Conservation (phyloP, 768 basidiomycete species). For the Leccinum ochraceum region DNA sequence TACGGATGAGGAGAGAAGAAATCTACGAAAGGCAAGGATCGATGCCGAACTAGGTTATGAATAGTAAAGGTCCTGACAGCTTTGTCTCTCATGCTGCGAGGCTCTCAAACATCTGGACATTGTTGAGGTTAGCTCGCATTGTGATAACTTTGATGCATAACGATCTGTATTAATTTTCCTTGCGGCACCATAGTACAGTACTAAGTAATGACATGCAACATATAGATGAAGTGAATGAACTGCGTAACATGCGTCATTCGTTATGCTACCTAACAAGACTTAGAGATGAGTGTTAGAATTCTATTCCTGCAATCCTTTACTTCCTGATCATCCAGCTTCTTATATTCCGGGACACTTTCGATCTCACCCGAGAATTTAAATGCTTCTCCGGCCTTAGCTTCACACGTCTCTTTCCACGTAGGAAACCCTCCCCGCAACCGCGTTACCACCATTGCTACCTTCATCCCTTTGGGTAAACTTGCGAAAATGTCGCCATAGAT, state of each 20-base stretch:
- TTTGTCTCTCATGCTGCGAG: background rate
- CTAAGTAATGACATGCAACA: slow-evolving; percentile 1
- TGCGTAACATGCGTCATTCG: background rate
- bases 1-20: slow-evolving; percentile 45
- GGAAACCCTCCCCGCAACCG: slow-evolving; percentile 11
- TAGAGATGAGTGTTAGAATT: slow-evolving; percentile 21
- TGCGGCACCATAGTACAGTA: background rate
- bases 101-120: background rate
- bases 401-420: slow-evolving; percentile 22
- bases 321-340: slow-evolving; percentile 10
- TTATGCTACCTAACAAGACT: background rate
- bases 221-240: slow-evolving; percentile 3
- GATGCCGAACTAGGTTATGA: slow-evolving; percentile 67
- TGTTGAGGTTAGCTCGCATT: background rate
- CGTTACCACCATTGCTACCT: slow-evolving; percentile 22
- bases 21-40: slow-evolving; percentile 59
- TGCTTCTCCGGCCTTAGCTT: slow-evolving; percentile 5
- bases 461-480: slow-evolving; percentile 16
- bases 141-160: slow-evolving; percentile 4
- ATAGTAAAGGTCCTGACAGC: slow-evolving; percentile 7
- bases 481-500: slow-evolving; percentile 19
- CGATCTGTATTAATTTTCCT: background rate
- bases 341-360: slow-evolving; percentile 22
- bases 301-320: slow-evolving; percentile 23
- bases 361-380: slow-evolving; percentile 21